phyloP scores from a whole-genome alignment of 805 yeast genomes.

The Starmerella sp. region DNA sequence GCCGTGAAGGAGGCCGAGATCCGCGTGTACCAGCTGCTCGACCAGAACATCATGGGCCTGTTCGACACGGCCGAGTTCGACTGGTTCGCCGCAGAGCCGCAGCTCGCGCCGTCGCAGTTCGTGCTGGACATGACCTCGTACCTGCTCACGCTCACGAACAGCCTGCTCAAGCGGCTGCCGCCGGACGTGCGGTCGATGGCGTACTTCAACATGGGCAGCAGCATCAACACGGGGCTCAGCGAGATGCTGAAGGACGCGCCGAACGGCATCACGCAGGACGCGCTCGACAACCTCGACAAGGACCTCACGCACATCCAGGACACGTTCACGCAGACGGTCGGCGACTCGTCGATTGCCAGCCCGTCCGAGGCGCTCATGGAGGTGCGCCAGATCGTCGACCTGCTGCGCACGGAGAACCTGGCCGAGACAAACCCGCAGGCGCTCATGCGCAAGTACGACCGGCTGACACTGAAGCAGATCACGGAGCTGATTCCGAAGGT shows the following conservation, averaged over 20 bases:
- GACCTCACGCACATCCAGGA: constrained; percentile 70
- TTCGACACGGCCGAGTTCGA: constrained; percentile 78
- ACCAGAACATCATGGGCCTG: constrained; percentile 64
- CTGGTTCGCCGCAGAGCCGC: constrained; percentile 48
- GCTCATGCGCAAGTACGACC: constrained; percentile 57
- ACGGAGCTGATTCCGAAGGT: constrained; percentile 17
- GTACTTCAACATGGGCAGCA: constrained; percentile 79
- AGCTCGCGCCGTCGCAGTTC: constrained; percentile 54
- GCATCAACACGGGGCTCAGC: constrained; percentile 60
- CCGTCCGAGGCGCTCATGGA: constrained; percentile 66
- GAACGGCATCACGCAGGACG: constrained; percentile 43
- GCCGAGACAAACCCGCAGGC: constrained; percentile 43
- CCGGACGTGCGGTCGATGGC: constrained; percentile 63
- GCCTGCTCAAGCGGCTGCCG: constrained; percentile 76
- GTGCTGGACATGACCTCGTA: constrained; percentile 77
- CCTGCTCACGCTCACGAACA: constrained; percentile 71
- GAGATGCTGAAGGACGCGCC: constrained; percentile 44
- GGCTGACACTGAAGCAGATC: constrained; percentile 61
- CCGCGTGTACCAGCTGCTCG: constrained; percentile 71
- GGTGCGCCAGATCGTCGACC: constrained; percentile 65
- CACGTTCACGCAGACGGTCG: constrained; percentile 29
- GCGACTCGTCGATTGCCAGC: constrained; percentile 20
- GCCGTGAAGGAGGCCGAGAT: constrained; percentile 66
- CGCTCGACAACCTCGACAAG: constrained; percentile 60
- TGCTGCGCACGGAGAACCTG: constrained; percentile 49